Evolutionary conservation across 31 red algal species (phyloP), one percentile per base, ranked within the genome.

Genomic region (Odonthalia washingtoniensis): DNA sequence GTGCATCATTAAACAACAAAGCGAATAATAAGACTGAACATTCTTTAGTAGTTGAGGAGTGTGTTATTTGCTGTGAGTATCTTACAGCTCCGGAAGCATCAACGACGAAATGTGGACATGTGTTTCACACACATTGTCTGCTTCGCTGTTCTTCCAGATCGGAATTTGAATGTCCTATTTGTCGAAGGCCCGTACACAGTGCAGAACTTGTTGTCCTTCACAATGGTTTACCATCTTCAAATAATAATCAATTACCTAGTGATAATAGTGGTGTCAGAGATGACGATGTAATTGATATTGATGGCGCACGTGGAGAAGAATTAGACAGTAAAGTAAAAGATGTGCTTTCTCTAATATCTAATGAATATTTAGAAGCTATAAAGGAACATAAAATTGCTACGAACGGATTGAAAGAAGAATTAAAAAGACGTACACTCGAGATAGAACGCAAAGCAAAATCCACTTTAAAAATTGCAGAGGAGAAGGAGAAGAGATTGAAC

Each of bases 91-190:
- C n/a, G n/a, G n/a, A n/a, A n/a, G n/a, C n/a, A n/a, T n/a, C n/a
- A n/a, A n/a, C n/a, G n/a, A n/a, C n/a, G n/a, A n/a, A n/a, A n/a
- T n/a, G n/a, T n/a, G n/a, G n/a, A n/a, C n/a, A n/a, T n/a, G n/a
- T n/a, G n/a, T n/a, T n/a, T n/a, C n/a, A n/a, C n/a, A n/a, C n/a
- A n/a, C n/a, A n/a, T n/a, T n/a, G n/a, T n/a, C n/a, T n/a, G n/a
- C n/a, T n/a, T n/a, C n/a, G n/a, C n/a, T n/a, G n/a, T n/a, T n/a
- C n/a, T n/a, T n/a, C n/a, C n/a, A n/a, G n/a, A n/a, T n/a, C n/a
- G n/a, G n/a, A n/a, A n/a, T n/a, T n/a, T n/a, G n/a, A n/a, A n/a
- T 80, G 76, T 38, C 76, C 76, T 34, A 46, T 80, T 18, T 80
- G 76, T 24, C 76, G 76, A 39, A 24, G 27, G 27, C 27, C 28